Conservation (phyloP, 768 basidiomycete genomes). For the Boletus tomentosulus region DNA sequence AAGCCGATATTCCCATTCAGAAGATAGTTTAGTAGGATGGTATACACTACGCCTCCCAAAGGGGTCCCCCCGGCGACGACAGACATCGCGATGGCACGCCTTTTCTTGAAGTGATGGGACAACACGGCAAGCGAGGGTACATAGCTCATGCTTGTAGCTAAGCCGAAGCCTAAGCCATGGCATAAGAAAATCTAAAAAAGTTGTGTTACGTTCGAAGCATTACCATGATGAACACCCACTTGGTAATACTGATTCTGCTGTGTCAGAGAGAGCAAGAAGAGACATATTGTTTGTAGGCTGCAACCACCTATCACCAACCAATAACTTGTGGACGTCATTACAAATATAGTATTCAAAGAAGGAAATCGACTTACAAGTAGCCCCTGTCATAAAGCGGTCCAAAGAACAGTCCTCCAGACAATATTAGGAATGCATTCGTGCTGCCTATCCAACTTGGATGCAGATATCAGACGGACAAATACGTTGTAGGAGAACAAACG, state of each 20-base stretch:
- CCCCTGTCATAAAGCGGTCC: slow-evolving; percentile 51
- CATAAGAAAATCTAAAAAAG: slow-evolving; percentile 34
- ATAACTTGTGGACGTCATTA: slow-evolving; percentile 26
- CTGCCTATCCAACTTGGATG: slow-evolving; percentile 44
- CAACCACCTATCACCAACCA: slow-evolving; percentile 43
- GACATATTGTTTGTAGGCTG: slow-evolving; percentile 37
- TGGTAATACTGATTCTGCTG: slow-evolving; percentile 34
- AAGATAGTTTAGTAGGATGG: slow-evolving; percentile 28
- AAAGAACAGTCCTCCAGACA: slow-evolving; percentile 42
- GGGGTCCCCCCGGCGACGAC: slow-evolving; percentile 37
- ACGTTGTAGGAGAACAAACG: slow-evolving; percentile 3
- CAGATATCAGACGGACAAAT: background rate
- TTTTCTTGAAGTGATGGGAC: slow-evolving; percentile 42
- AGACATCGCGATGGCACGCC: slow-evolving; percentile 40
- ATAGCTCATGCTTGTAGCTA: slow-evolving; percentile 37
- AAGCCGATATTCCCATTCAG: slow-evolving; percentile 30
- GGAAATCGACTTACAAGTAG: slow-evolving; percentile 37
- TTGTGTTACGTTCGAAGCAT: slow-evolving; percentile 21
- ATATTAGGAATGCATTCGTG: slow-evolving; percentile 40
- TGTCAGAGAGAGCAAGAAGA: slow-evolving; percentile 44
- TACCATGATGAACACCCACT: slow-evolving; percentile 23
- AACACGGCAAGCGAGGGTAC: slow-evolving; percentile 44
- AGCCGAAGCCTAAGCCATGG: slow-evolving; percentile 41
- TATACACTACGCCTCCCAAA: slow-evolving; percentile 21
- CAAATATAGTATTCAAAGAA: background rate